phyloP scores from a whole-genome alignment of 371 early-diverging fungal genomes.

The Synchytrium microbalum region DNA sequence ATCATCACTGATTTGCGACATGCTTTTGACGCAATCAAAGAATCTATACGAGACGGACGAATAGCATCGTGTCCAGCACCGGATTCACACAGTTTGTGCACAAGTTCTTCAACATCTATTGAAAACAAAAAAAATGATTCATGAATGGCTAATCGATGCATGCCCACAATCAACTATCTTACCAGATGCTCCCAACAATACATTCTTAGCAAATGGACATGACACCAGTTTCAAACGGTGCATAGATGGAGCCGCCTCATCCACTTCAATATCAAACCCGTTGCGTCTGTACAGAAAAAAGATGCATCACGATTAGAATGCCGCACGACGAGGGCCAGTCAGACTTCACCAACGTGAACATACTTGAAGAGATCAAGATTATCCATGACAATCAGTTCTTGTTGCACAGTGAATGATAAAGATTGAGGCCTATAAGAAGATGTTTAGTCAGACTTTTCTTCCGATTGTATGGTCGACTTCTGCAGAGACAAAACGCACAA shows the following conservation, averaged over 20 bases:
- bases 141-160: slow-evolving; percentile 2
- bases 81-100: slow-evolving; percentile 33
- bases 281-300: no score
- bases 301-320: no score
- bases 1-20: slow-evolving; percentile 64
- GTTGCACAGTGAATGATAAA: slow-evolving; percentile 66
- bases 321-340: no score
- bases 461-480: no score
- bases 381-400: slow-evolving; percentile 73
- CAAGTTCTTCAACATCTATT: slow-evolving; percentile 66
- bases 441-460: no score
- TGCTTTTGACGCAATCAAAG: slow-evolving; percentile 53
- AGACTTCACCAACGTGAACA: no score
- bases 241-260: slow-evolving; percentile 50
- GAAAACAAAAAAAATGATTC: not conserved
- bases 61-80: slow-evolving; percentile 16
- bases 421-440: no score
- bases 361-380: slow-evolving; percentile 54
- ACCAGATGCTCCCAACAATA: slow-evolving; percentile 51
- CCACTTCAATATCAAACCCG: slow-evolving; percentile 66
- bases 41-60: slow-evolving; percentile 22
- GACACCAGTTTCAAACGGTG: slow-evolving; percentile 54
- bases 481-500: slow-evolving; percentile 19
- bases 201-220: slow-evolving; percentile 55
- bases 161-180: slow-evolving; percentile 9